Percentiles rank a stretch among this genome's conserved stretches.
phyloP scores from a whole-genome alignment of 140 eudicot species.

The Eryngium alpinum region DNA sequence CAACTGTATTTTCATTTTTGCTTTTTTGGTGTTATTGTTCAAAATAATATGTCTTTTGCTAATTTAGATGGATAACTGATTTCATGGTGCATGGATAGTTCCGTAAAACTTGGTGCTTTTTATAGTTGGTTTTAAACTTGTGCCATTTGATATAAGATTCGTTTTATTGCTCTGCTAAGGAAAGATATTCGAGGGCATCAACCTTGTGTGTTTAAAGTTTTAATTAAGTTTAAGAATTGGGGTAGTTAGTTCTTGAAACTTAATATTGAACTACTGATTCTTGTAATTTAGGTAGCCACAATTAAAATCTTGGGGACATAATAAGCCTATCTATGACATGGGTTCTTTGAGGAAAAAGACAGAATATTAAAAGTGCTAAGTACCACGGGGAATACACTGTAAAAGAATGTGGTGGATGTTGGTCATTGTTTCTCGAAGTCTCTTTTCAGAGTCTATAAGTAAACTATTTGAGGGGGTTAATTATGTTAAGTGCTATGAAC shows the following conservation, averaged over 20 bases:
- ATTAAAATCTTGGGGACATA: background rate
- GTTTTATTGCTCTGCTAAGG: no score
- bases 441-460: background rate
- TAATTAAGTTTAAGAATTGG: background rate
- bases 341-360: background rate
- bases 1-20: background rate
- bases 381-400: background rate
- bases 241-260: background rate
- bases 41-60: background rate
- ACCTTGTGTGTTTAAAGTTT: background rate
- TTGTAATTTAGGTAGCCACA: background rate
- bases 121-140: background rate
- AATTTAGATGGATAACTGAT: background rate
- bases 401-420: background rate
- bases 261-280: background rate
- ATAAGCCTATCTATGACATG: background rate
- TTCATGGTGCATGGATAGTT: background rate
- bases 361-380: background rate
- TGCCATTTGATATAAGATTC: background rate
- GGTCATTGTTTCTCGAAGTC: no score
- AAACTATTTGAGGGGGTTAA: background rate
- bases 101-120: background rate
- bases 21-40: background rate
- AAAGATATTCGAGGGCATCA: no score
- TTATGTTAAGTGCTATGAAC: background rate